Evolutionary conservation across 495 filamentous ascomycete genomes (phyloP).

Genomic region (Wilcoxina mikolae): DNA sequence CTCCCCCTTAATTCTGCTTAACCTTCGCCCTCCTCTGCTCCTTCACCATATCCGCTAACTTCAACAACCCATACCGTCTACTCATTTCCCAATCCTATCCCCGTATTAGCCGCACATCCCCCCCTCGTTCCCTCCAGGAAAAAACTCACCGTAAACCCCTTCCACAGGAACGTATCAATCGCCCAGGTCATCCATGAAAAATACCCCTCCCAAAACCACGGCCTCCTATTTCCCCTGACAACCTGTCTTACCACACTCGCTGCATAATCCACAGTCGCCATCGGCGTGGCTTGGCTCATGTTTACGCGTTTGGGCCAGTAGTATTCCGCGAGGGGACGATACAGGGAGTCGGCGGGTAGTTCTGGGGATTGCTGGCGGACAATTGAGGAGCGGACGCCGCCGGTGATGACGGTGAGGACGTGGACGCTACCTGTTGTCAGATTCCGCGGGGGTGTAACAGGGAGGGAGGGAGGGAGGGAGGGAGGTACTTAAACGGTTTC

Average conservation of each 20-base stretch:
- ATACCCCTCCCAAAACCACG: constrained; percentile 27
- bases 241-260: constrained; percentile 27
- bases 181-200: constrained; percentile 15
- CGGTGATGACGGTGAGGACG: constrained; percentile 32
- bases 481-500: constrained; percentile 33
- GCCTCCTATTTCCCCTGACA: constrained; percentile 20
- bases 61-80: constrained; percentile 13
- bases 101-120: not conserved
- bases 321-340: constrained; percentile 20
- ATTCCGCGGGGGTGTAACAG: too few species aligned
- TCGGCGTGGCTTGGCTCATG: constrained; percentile 8
- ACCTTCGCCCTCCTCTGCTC: constrained; percentile 1
- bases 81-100: constrained; percentile 17
- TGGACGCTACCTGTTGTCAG: constrained; percentile 27
- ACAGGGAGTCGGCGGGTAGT: constrained; percentile 21
- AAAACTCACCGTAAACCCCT: constrained; percentile 5
- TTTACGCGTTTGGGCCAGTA: constrained; percentile 14
- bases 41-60: constrained; percentile 3
- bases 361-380: constrained; percentile 10
- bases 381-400: constrained; percentile 30
- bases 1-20: not conserved
- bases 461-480: not conserved
- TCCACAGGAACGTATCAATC: constrained; percentile 26
- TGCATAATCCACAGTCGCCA: constrained; percentile 26
- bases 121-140: not conserved